Percentiles rank a stretch among this genome's conserved stretches.
Conservation (phyloP, 2,329 filamentous ascomycete species). For the Beauveria sp. region DNA sequence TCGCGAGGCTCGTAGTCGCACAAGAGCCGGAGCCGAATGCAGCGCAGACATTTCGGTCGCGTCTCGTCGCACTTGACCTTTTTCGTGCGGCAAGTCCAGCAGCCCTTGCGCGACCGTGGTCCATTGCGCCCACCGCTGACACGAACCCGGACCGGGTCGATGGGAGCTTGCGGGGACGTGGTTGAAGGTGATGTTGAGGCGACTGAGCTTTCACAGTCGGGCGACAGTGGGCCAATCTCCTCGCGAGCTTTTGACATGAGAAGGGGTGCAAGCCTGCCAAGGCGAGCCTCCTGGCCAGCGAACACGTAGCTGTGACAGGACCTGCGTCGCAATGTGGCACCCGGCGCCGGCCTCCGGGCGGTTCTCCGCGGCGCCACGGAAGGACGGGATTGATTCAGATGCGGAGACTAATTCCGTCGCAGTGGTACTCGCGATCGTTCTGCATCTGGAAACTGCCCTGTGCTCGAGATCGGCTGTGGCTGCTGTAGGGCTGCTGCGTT, state of each 20-base stretch:
- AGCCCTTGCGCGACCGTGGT: slow-evolving; percentile 18
- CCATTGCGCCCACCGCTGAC: slow-evolving; percentile 6
- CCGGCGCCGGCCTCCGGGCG: background rate
- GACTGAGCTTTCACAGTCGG: background rate
- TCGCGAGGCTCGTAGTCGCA: slow-evolving; percentile 23
- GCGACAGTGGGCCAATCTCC: background rate
- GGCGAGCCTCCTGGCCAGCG: background rate
- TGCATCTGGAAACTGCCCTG: background rate
- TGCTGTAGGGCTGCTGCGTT: background rate
- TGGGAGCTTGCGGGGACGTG: background rate
- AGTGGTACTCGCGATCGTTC: background rate
- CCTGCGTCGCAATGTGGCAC: background rate
- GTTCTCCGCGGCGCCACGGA: background rate
- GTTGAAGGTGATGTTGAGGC: background rate
- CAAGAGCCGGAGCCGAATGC: slow-evolving; percentile 19
- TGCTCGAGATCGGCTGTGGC: background rate
- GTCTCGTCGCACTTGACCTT: slow-evolving; percentile 27
- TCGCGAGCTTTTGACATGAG: background rate
- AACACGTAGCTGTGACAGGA: background rate
- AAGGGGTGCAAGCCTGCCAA: background rate
- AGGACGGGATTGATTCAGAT: background rate
- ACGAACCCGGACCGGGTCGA: background rate
- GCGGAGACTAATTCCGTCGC: background rate
- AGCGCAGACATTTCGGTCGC: slow-evolving; percentile 21
- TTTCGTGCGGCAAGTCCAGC: slow-evolving; percentile 24